These are phyloP conservation scores for Brassica carinata DNA, from an alignment of 345 rosid species.

Conservation along the genomic window DNA sequence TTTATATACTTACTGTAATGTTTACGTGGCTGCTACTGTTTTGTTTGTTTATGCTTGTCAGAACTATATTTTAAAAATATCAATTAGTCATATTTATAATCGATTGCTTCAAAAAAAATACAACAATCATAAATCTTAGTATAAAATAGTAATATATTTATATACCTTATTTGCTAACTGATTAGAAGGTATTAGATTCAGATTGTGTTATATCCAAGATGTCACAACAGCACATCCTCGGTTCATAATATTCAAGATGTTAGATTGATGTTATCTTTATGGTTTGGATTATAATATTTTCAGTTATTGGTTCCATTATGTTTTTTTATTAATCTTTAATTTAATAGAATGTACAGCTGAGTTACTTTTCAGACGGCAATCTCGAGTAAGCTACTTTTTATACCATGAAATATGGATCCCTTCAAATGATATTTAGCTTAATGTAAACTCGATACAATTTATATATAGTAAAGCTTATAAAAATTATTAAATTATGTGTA, in stretches of 20 bases:
- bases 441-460: background rate
- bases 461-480: background rate
- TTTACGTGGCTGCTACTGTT: background rate
- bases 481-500: background rate
- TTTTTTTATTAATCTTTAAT: background rate
- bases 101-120: too few species aligned
- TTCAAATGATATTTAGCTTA: background rate
- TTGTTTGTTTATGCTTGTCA: too few species aligned
- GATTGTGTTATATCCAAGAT: too few species aligned
- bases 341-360: background rate
- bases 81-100: too few species aligned
- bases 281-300: background rate
- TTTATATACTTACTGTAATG: background rate
- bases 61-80: background rate
- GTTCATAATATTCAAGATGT: background rate
- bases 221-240: too few species aligned
- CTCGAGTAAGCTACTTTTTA: background rate
- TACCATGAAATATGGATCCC: background rate
- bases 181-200: too few species aligned
- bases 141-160: too few species aligned
- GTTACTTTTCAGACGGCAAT: slow-evolving; percentile 6
- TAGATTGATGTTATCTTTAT: background rate
- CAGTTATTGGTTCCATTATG: background rate
- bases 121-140: too few species aligned
- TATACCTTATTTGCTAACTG: too few species aligned